phyloP scores from a whole-genome alignment of 2,329 filamentous ascomycete species.

The Pseudogymnoascus sp. region DNA sequence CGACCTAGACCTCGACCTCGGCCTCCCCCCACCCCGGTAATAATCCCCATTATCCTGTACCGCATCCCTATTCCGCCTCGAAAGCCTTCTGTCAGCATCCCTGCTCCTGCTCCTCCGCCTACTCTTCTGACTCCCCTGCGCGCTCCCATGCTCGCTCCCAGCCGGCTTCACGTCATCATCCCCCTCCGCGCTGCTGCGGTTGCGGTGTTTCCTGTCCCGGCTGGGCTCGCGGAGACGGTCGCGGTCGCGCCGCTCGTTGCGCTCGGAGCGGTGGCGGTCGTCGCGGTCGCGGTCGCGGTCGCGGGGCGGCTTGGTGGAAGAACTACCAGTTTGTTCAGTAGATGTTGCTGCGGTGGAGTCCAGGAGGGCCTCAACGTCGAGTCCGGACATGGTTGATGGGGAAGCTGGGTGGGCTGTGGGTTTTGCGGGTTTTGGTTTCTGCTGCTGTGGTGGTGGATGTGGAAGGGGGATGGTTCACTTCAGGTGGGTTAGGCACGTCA shows the following conservation, averaged over 20 bases:
- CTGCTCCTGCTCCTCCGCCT: slow-evolving; percentile 71
- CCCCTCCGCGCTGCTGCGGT: slow-evolving; percentile 41
- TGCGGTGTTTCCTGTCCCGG: slow-evolving; percentile 46
- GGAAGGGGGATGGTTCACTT: slow-evolving; percentile 13
- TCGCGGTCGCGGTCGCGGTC: slow-evolving; percentile 43
- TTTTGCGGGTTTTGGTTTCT: slow-evolving; percentile 5
- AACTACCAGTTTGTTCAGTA: slow-evolving; percentile 32
- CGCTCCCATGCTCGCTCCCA: slow-evolving; percentile 65
- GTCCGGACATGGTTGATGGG: slow-evolving; percentile 50
- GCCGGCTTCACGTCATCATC: slow-evolving; percentile 54
- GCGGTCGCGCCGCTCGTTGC: slow-evolving; percentile 43
- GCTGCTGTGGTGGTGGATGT: background rate
- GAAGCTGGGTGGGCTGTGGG: slow-evolving; percentile 1
- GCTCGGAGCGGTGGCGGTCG: slow-evolving; percentile 46
- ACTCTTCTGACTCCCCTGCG: slow-evolving; percentile 63
- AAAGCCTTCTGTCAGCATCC: slow-evolving; percentile 65
- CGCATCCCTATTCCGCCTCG: slow-evolving; percentile 59
- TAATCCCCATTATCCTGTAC: slow-evolving; percentile 55
- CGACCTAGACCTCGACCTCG: slow-evolving; percentile 63
- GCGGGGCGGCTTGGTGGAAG: slow-evolving; percentile 32
- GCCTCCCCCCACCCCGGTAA: slow-evolving; percentile 56
- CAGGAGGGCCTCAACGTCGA: slow-evolving; percentile 84
- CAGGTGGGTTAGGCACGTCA: slow-evolving; percentile 5
- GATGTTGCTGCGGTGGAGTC: slow-evolving; percentile 64
- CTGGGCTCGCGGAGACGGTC: slow-evolving; percentile 46